phyloP scores from a whole-genome alignment of 139 green algal genomes.

The Monoraphidium neglectum region DNA sequence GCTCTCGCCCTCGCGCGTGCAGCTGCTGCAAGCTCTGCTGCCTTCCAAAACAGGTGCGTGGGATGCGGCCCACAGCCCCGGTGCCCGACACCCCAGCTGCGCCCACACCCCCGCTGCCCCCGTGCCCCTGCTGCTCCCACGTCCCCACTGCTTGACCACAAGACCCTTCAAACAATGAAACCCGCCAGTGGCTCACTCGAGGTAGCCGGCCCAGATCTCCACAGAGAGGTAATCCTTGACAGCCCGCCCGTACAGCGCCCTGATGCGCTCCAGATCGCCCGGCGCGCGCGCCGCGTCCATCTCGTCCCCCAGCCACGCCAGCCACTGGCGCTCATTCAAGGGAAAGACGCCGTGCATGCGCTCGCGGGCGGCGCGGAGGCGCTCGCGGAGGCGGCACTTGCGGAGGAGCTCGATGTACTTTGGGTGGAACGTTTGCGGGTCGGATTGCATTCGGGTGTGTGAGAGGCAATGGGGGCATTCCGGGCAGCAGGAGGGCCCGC shows the following conservation, averaged over 20 bases:
- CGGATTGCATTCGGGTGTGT: conserved; percentile 21
- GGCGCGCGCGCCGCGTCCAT: conserved; percentile 22
- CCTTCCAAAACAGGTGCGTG: not conserved
- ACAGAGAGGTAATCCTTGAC: conserved; percentile 80
- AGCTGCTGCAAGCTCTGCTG: not conserved
- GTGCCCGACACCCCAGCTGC: too few species aligned
- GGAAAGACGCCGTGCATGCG: conserved; percentile 72
- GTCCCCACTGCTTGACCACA: too few species aligned
- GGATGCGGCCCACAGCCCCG: too few species aligned
- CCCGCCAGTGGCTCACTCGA: conserved; percentile 36
- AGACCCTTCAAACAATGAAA: not conserved
- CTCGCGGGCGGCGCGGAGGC: conserved; percentile 58
- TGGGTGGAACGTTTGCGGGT: too few species aligned
- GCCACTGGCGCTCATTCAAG: conserved; percentile 77
- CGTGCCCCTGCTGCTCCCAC: too few species aligned
- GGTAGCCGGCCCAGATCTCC: conserved; percentile 66
- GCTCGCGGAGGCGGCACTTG: conserved; percentile 51
- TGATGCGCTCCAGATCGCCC: conserved; percentile 41
- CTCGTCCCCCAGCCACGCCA: conserved; percentile 85
- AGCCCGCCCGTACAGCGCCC: conserved; percentile 53
- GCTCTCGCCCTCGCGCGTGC: not conserved
- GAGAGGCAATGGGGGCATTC: too few species aligned
- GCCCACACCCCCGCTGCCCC: too few species aligned
- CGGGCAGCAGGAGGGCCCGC: too few species aligned
- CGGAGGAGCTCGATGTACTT: conserved; percentile 72